Evolutionary conservation across 495 filamentous ascomycete genomes (phyloP).

Genomic region (Diplogelasinospora grovesii): DNA sequence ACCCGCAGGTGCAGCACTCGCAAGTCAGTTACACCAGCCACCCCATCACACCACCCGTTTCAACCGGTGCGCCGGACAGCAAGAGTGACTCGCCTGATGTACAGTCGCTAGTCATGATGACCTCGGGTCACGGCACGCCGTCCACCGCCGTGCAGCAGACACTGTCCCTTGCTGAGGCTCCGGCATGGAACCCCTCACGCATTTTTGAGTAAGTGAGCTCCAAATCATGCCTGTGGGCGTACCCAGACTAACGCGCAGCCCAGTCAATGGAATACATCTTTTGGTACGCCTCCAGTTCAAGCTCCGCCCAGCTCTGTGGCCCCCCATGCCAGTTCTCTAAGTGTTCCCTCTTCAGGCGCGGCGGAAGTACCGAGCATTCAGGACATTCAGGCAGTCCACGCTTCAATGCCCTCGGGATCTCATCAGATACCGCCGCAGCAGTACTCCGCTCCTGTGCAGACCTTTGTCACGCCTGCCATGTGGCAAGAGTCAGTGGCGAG

Average conservation of each 20-base stretch:
- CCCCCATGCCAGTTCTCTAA: slow-evolving; percentile 37
- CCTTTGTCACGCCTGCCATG: slow-evolving; percentile 85
- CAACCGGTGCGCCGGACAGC: slow-evolving; percentile 63
- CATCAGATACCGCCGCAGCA: slow-evolving; percentile 50
- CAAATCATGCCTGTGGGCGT: not conserved
- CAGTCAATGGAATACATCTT: slow-evolving; percentile 89
- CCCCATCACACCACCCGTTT: slow-evolving; percentile 79
- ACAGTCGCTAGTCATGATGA: slow-evolving; percentile 72
- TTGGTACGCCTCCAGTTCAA: slow-evolving; percentile 58
- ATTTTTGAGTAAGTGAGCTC: slow-evolving; percentile 78
- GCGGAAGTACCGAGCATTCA: slow-evolving; percentile 46
- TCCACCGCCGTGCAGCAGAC: slow-evolving; percentile 37
- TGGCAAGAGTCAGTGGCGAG: slow-evolving; percentile 95
- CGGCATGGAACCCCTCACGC: slow-evolving; percentile 82
- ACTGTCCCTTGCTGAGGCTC: slow-evolving; percentile 58
- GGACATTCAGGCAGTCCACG: slow-evolving; percentile 43
- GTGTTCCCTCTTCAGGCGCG: slow-evolving; percentile 36
- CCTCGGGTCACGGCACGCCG: slow-evolving; percentile 46
- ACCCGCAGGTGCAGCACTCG: slow-evolving; percentile 47
- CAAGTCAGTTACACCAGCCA: slow-evolving; percentile 70
- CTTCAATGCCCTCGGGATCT: slow-evolving; percentile 44
- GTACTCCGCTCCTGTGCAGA: slow-evolving; percentile 47
- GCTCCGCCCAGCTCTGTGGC: slow-evolving; percentile 32
- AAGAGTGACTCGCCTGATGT: slow-evolving; percentile 76
- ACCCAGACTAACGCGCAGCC: slow-evolving; percentile 21